Percentiles rank a stretch among this genome's conserved stretches.
Conservation (phyloP, 2,329 filamentous ascomycete species). For the Colletotrichum eleusines region DNA sequence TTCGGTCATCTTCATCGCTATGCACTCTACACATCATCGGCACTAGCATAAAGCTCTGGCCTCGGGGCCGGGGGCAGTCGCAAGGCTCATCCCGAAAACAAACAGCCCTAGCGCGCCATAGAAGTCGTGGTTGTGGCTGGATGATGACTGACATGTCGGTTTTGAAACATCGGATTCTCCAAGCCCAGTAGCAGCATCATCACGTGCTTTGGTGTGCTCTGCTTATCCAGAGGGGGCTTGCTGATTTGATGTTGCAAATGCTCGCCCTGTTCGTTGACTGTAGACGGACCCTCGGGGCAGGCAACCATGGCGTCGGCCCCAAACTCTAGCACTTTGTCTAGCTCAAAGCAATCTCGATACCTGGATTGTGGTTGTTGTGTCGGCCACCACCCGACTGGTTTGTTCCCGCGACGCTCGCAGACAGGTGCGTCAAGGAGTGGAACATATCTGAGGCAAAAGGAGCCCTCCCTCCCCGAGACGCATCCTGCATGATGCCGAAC, state of each 20-base stretch:
- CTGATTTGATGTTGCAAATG: too few relatives aligned
- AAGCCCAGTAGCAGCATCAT: too few relatives aligned
- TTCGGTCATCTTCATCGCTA: neutral
- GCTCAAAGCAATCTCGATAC: neutral
- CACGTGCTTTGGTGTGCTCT: neutral
- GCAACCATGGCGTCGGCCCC: too few relatives aligned
- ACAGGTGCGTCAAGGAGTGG: conserved; percentile 6
- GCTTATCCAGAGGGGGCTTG: neutral
- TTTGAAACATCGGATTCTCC: neutral
- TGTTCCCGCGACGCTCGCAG: neutral
- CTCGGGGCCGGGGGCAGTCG: conserved; percentile 16
- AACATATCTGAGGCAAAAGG: conserved; percentile 32
- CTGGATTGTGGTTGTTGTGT: too few relatives aligned
- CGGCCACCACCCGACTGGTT: neutral
- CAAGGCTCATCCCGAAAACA: neutral
- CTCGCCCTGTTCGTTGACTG: neutral
- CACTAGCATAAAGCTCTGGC: conserved; percentile 35
- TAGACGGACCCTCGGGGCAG: neutral
- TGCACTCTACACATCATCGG: neutral
- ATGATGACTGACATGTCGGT: neutral
- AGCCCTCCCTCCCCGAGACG: conserved; percentile 13
- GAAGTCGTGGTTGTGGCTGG: neutral
- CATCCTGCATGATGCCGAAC: conserved; percentile 32
- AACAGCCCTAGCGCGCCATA: neutral
- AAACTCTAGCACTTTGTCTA: too few relatives aligned